Conservation (phyloP, 768 basidiomycete genomes). For the Tylopilus subfusipes region DNA sequence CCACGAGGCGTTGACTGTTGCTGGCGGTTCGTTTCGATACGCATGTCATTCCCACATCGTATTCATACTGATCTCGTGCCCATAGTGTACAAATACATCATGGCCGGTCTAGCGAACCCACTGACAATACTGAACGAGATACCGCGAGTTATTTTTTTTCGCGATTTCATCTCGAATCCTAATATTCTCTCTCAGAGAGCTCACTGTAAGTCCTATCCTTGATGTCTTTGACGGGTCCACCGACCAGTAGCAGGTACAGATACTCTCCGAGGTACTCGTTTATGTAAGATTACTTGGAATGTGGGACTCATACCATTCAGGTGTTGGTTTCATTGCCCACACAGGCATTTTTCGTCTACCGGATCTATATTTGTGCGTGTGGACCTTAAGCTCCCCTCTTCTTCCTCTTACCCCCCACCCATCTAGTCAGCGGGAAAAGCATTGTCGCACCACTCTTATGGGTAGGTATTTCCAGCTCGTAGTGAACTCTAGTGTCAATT, state of each 20-base stretch:
- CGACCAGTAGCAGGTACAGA: conserved; percentile 4
- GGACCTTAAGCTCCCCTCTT: background rate
- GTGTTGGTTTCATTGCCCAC: background rate
- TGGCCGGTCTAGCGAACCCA: background rate
- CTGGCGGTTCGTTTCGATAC: conserved; percentile 1
- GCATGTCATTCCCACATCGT: background rate
- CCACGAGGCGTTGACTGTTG: conserved; percentile 1
- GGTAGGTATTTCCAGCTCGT: background rate
- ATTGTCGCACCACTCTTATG: conserved; percentile 2
- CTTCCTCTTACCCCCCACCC: background rate
- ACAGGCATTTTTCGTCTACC: conserved; percentile 10
- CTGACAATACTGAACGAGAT: background rate
- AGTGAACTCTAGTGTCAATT: background rate
- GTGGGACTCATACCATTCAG: background rate
- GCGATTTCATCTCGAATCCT: background rate
- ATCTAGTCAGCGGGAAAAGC: conserved; percentile 6
- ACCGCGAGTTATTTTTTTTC: background rate
- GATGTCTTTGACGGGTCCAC: background rate
- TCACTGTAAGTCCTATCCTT: conserved; percentile 5
- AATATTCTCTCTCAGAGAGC: conserved; percentile 4
- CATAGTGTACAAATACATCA: conserved; percentile 3
- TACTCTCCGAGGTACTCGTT: background rate
- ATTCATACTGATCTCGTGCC: background rate
- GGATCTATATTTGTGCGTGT: conserved; percentile 7
- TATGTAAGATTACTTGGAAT: background rate